Evolutionary conservation across 495 filamentous ascomycete species (phyloP).

Genomic region (Gamarada debralockiae): DNA sequence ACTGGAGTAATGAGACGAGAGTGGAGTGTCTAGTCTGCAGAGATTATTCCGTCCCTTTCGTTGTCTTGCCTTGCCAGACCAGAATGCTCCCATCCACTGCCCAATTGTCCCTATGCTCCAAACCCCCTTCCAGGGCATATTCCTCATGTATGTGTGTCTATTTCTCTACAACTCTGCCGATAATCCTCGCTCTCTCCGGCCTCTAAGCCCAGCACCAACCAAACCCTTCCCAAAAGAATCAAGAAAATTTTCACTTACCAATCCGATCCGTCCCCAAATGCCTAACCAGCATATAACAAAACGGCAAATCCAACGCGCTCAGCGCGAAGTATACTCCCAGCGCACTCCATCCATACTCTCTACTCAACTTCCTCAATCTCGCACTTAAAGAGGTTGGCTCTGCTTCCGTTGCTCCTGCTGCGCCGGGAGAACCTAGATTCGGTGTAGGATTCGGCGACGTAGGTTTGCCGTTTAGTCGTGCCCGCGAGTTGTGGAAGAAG

Average conservation of each 20-base stretch:
- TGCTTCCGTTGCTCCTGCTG: slow-evolving; percentile 6
- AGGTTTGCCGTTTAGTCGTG: slow-evolving; percentile 9
- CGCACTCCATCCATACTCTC: slow-evolving; percentile 93
- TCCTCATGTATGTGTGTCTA: no score
- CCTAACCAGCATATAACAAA: slow-evolving; percentile 87
- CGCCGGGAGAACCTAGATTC: not conserved
- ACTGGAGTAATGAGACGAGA: no score
- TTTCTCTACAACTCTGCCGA: no score
- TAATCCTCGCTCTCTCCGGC: no score
- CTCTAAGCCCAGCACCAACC: not conserved
- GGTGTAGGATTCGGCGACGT: not conserved
- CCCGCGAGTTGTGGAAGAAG: slow-evolving; percentile 19
- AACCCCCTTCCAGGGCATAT: no score
- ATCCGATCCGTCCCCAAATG: slow-evolving; percentile 81
- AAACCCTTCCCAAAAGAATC: not conserved
- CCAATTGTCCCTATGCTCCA: no score
- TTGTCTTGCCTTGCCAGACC: no score
- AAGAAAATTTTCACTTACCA: slow-evolving; percentile 40
- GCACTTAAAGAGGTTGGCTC: slow-evolving; percentile 57
- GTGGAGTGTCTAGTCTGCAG: no score
- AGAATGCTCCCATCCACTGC: no score
- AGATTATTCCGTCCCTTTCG: no score
- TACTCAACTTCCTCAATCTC: slow-evolving; percentile 74
- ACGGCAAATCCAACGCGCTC: slow-evolving; percentile 86
- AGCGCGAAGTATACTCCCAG: slow-evolving; percentile 85